These are phyloP conservation scores for Dactylorhiza incarnata DNA, from an alignment of 106 monocot species.

Conservation along the genomic window DNA sequence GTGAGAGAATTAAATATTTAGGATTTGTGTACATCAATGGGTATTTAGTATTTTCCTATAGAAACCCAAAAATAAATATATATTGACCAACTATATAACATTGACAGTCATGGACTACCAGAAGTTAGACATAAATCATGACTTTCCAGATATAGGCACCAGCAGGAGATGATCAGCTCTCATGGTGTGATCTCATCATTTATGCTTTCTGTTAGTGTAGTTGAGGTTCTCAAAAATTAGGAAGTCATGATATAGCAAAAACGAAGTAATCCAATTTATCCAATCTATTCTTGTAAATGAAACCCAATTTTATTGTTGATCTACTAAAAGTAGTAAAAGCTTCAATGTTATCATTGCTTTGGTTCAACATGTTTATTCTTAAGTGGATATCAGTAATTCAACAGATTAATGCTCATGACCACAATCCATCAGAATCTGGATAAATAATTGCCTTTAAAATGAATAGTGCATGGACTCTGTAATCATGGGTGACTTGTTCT, in stretches of 20 bases:
- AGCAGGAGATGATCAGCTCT: too few relatives aligned
- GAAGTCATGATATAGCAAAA: not conserved
- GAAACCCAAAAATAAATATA: too few relatives aligned
- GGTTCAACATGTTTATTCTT: not conserved
- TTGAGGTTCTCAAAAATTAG: not conserved
- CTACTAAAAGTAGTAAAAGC: conserved; percentile 1
- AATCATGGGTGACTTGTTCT: not conserved
- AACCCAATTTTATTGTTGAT: not conserved
- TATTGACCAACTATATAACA: too few relatives aligned
- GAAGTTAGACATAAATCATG: too few relatives aligned
- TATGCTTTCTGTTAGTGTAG: not conserved
- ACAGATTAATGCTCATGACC: not conserved
- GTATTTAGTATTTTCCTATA: too few relatives aligned
- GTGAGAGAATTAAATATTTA: too few relatives aligned
- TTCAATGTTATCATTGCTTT: not conserved
- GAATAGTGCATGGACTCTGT: not conserved
- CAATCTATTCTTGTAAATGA: too few relatives aligned
- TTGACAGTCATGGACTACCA: too few relatives aligned
- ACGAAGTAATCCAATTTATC: not conserved
- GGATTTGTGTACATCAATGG: too few relatives aligned
- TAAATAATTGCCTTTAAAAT: not conserved
- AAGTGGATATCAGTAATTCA: not conserved
- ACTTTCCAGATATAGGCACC: too few relatives aligned
- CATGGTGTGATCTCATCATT: too few relatives aligned
- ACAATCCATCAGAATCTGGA: not conserved